phyloP scores from a whole-genome alignment of 495 filamentous ascomycete genomes.

The Lichenothelia convexa region DNA sequence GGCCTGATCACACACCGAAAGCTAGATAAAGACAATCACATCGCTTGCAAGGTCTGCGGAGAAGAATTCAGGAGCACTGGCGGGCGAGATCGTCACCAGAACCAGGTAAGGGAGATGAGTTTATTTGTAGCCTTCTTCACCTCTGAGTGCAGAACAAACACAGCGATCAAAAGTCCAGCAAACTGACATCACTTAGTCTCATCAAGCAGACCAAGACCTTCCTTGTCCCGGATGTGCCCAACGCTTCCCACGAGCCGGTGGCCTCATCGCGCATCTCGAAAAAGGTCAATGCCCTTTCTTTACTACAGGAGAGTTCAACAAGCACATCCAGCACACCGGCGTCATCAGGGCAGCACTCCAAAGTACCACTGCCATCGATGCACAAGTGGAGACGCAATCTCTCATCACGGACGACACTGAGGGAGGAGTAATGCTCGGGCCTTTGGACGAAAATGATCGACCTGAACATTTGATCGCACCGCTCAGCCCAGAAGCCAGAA shows the following conservation, averaged over 20 bases:
- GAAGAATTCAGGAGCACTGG: conserved; percentile 29
- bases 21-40: conserved; percentile 24
- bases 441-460: too few species aligned
- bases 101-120: conserved; percentile 25
- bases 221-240: conserved; percentile 28
- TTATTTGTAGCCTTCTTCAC: too few species aligned
- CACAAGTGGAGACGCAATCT: too few species aligned
- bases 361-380: too few species aligned
- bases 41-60: conserved; percentile 32
- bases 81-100: conserved; percentile 29
- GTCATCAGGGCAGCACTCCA: conserved; percentile 18
- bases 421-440: too few species aligned
- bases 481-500: too few species aligned
- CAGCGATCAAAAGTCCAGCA: conserved; percentile 4
- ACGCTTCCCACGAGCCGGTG: conserved; percentile 26
- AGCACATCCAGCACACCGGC: conserved; percentile 23
- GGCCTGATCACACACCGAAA: conserved; percentile 21
- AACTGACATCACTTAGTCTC: conserved; percentile 7
- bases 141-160: too few species aligned
- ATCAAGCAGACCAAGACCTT: conserved; percentile 26
- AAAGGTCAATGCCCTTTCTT: conserved; percentile 25
- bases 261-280: conserved; percentile 33
- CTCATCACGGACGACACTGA: too few species aligned
- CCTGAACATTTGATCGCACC: too few species aligned
- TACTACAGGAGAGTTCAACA: conserved; percentile 15